Evolutionary conservation across 2,329 filamentous ascomycete genomes (phyloP), one percentile per base, ranked within the genome.

Genomic region (Exophiala xenobiotica): DNA sequence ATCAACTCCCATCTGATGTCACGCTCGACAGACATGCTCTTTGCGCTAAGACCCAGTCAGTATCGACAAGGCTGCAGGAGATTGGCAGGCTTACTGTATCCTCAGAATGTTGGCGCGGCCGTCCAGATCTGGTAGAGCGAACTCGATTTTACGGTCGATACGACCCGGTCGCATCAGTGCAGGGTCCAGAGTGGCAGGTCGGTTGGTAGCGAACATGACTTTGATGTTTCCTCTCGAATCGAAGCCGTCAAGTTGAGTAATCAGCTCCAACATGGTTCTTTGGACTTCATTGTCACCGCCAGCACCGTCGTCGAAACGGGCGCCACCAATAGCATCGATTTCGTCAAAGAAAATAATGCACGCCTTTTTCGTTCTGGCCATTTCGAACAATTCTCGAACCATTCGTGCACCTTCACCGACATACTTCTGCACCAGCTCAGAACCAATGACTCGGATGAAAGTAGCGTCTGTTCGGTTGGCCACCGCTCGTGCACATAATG

Each of bases 291-390:
- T 97, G 73, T 97, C 92, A 66, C 92, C 92, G 64, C 92, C 92
- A 57, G 92, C 92, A 61, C 92, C 92, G 64, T 97, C 92, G 65
- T 97, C 92, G 68, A 97, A 96, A 71, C 92, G 89, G 31, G 92
- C 92, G 63, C 92, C 92, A 67, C 92, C 92, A 49, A 97, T 89
- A 42, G 92, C 92, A 70, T 97, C 92, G 57, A 97, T 93, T 76
- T 99, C 93, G 70, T 99, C 93, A 67, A 96, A 95, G 84, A 99
- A 99, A 75, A 99, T 99, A 68, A 99, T 99, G 73, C 93, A 99
- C 0, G 93, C 93, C 76, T 99, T 99, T 82, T 99, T 99, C 51
- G 93, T 97, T 63, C 93, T 85, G 7, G 93, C 93, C 93, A 99
- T 99, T 76, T 99, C 93, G 70, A 99, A 99, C 2, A 99, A 82